Percentiles rank a stretch among this genome's conserved stretches.
These are phyloP conservation scores for Fusarium marasasianum DNA, from an alignment of 2,329 filamentous ascomycete genomes.

Conservation along the genomic window DNA sequence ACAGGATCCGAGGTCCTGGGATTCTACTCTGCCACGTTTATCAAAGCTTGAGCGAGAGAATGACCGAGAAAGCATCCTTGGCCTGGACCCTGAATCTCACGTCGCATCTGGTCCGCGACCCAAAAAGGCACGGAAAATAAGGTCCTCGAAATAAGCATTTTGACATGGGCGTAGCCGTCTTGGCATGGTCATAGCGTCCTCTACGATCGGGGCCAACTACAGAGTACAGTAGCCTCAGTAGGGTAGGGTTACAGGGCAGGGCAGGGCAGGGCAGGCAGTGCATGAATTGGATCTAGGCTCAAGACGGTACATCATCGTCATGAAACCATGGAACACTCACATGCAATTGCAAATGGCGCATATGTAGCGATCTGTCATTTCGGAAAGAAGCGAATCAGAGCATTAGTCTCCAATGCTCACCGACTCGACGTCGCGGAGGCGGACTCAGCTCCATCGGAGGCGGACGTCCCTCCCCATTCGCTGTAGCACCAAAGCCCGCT, in stretches of 20 bases:
- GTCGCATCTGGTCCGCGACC: not conserved
- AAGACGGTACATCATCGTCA: not conserved
- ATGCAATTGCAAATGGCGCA: conserved; percentile 8
- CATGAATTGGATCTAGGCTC: conserved; percentile 7
- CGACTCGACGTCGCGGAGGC: not conserved
- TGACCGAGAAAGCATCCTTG: not conserved
- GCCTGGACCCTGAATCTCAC: conserved; percentile 2
- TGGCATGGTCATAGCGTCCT: conserved; percentile 28
- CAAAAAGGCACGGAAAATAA: conserved; percentile 9
- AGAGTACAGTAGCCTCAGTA: too few relatives aligned
- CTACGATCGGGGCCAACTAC: conserved; percentile 4
- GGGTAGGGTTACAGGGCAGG: too few relatives aligned
- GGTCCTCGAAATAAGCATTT: conserved; percentile 26
- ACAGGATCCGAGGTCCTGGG: not conserved
- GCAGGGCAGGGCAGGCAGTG: conserved; percentile 13
- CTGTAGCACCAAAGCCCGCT: not conserved
- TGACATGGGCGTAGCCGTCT: conserved; percentile 36
- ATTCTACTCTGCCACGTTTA: not conserved
- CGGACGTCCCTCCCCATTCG: not conserved
- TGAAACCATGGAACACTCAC: not conserved
- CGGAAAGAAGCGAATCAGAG: not conserved
- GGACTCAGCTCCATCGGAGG: not conserved
- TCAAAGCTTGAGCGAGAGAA: not conserved
- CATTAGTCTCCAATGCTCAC: not conserved
- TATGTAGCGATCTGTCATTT: not conserved